Percentiles rank a stretch among this genome's conserved stretches.
These are phyloP conservation scores for Zea luxurians DNA, from an alignment of 176 grass and related monocot species.

Conservation along the genomic window DNA sequence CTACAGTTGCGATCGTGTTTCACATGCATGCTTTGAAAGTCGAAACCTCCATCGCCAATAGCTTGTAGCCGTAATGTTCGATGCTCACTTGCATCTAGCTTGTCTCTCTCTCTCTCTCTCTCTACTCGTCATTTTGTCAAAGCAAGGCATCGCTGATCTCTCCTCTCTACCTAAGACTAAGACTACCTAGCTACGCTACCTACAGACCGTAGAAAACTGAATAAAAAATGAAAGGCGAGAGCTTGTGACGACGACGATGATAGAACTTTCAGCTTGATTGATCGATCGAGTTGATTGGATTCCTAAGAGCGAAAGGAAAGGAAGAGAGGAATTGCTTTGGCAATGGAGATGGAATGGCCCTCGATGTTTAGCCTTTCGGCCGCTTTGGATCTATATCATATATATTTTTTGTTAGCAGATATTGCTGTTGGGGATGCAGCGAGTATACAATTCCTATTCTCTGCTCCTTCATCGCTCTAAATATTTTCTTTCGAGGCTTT, in stretches of 20 bases:
- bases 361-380: constrained; percentile 46
- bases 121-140: constrained; percentile 11
- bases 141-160: constrained; percentile 9
- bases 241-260: constrained; percentile 3
- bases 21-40: constrained; percentile 31
- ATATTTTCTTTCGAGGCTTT: too few species aligned
- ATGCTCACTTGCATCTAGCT: constrained; percentile 7
- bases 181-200: neutral
- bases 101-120: neutral
- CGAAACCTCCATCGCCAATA: neutral
- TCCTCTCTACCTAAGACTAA: neutral
- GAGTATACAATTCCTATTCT: too few species aligned
- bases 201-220: neutral
- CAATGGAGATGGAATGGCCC: constrained; percentile 33
- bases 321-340: constrained; percentile 4
- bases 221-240: neutral
- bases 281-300: constrained; percentile 38
- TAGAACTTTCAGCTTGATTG: constrained; percentile 20
- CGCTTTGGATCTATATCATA: constrained; percentile 40
- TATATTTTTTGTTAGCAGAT: too few species aligned
- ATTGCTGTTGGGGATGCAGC: too few species aligned
- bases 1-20: constrained; percentile 34
- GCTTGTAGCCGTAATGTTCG: neutral
- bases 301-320: constrained; percentile 16
- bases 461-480: too few species aligned